Percentiles rank a stretch among this genome's conserved stretches.
phyloP scores from a whole-genome alignment of 1,284 basidiomycete species.

The Boletus semigastroideus region DNA sequence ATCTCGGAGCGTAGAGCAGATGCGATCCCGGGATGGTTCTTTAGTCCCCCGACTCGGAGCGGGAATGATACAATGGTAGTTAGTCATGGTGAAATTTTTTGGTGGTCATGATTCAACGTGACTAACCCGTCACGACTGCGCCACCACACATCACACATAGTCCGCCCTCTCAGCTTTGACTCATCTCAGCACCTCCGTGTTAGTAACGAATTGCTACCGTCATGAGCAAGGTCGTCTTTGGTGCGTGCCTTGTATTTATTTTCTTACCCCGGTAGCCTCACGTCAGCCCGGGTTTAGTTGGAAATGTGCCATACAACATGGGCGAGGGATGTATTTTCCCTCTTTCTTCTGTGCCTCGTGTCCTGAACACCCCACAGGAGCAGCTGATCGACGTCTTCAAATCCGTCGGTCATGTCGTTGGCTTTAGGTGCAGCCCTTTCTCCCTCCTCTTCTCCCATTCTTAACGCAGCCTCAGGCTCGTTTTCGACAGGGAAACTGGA shows the following conservation, averaged over 20 bases:
- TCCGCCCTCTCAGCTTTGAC: not conserved
- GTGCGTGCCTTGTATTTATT: constrained; percentile 19
- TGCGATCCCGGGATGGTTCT: no score
- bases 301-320: constrained; percentile 87
- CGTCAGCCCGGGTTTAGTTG: constrained; percentile 46
- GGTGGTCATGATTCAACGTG: no score
- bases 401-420: constrained; percentile 81
- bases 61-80: no score
- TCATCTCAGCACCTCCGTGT: not conserved
- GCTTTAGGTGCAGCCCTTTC: constrained; percentile 61
- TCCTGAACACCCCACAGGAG: constrained; percentile 46
- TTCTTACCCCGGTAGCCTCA: constrained; percentile 1
- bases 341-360: not conserved
- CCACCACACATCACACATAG: no score
- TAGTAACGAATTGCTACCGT: not conserved
- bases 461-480: constrained; percentile 58
- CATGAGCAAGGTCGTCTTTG: constrained; percentile 37
- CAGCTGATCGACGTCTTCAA: constrained; percentile 85
- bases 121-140: no score
- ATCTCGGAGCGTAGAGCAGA: no score
- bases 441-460: not conserved
- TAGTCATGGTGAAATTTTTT: no score
- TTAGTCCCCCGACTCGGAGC: no score
- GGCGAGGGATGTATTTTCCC: constrained; percentile 52
- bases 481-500: constrained; percentile 94